Base-by-base conservation (phyloP, 2,329 filamentous ascomycete species). In the Diaporthe sp. region DNA sequence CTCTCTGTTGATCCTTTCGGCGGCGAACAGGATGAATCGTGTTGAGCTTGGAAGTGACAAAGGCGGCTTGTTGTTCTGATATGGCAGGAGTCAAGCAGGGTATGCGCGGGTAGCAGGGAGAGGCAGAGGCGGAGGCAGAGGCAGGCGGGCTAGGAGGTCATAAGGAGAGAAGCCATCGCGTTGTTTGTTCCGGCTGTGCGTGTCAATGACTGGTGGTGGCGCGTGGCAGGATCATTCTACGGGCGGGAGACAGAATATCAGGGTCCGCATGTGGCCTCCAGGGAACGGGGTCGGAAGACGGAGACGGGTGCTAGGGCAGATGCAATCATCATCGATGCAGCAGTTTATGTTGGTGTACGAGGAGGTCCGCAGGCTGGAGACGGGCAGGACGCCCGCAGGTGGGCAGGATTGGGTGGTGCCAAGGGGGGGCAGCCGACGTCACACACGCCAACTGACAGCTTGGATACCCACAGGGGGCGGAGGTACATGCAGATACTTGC, bases 321-420 rank as follows among this genome's bases (percentile, higher is more conserved):
- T 72, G 71, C 71, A 72, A 63, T 72, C 71, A 72, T 72, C 71
- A 72, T 72, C 71, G 71, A 72, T 72, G 57, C 57, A 68, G 63
- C 57, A 61, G 31, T 42, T 53, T 63, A 31, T 72, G 53, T 22
- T 71, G 25, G 51, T 51, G 71, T 53, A 53, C 63, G 63, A 68
- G 20, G 44, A 68, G 44, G 63, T 68, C 44, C 44, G 63, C 63
- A 68, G 63, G 28, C 60, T 25, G 10, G 63, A 53, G 63, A n/a
- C 47, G 44, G 63, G 42, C 28, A 34, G 61, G 61, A 65, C 37
- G n/a, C 58, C 58, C 44, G 53, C 31, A 37, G 44, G 44, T 39
- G 49, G 68, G 68, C 42, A 49, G 68, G 28, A 31, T 44, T 60
- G 17, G 58, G 31, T 51, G 44, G 44, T 39, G 20, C n/a, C 15